Evolutionary conservation across 1,284 basidiomycete genomes (phyloP).

Genomic region (Stereum hirsutum): DNA sequence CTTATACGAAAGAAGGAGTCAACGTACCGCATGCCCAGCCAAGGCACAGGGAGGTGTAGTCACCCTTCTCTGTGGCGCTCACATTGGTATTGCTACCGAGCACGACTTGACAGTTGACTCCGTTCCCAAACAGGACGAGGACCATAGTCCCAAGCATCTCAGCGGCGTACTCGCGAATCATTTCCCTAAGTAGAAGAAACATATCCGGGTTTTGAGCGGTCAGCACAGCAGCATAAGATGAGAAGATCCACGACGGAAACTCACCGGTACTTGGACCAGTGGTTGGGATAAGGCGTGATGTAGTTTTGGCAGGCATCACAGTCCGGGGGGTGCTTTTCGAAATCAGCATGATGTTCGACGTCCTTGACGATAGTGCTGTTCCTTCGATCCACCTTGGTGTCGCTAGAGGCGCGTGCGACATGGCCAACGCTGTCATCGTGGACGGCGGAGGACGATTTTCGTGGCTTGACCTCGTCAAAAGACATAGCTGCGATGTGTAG

Average conservation of each 20-base stretch:
- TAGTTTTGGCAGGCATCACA: slow-evolving; percentile 11
- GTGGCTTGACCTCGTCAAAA: too few relatives aligned
- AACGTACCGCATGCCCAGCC: slow-evolving; percentile 58
- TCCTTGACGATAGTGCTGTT: not conserved
- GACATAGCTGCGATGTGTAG: too few relatives aligned
- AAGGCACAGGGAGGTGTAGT: slow-evolving; percentile 47
- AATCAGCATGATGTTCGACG: not conserved
- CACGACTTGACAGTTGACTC: slow-evolving; percentile 54
- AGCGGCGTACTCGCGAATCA: slow-evolving; percentile 51
- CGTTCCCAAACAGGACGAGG: slow-evolving; percentile 57
- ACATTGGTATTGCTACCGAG: slow-evolving; percentile 45
- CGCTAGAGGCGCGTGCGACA: too few relatives aligned
- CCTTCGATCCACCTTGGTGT: too few relatives aligned
- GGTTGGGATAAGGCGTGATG: slow-evolving; percentile 34
- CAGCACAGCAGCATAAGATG: not conserved
- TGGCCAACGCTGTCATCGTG: too few relatives aligned
- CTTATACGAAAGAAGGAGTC: slow-evolving; percentile 5
- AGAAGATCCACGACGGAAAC: slow-evolving; percentile 10
- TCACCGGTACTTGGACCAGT: slow-evolving; percentile 49
- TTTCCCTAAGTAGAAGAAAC: too few relatives aligned
- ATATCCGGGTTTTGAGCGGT: too few relatives aligned
- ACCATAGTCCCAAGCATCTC: slow-evolving; percentile 65
- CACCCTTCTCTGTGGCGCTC: slow-evolving; percentile 43
- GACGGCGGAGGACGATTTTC: too few relatives aligned
- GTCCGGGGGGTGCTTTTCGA: not conserved